These are phyloP conservation scores for Aspergillus ostianus DNA, from an alignment of 495 filamentous ascomycete species.

Conservation along the genomic window DNA sequence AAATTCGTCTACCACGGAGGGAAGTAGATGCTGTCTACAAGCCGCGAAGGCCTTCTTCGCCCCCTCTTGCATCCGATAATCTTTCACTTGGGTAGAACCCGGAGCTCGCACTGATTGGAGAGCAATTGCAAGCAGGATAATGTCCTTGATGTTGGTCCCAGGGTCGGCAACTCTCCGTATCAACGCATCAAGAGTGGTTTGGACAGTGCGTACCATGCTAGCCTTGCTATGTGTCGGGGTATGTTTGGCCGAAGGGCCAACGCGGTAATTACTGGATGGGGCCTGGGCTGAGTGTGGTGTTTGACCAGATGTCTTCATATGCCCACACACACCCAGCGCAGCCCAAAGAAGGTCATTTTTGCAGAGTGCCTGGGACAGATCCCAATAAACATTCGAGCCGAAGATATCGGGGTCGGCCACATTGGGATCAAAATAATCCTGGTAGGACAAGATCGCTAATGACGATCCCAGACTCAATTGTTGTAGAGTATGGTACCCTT, in stretches of 20 bases:
- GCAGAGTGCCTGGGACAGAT: constrained; percentile 24
- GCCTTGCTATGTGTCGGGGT: constrained; percentile 18
- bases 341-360: constrained; percentile 26
- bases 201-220: constrained; percentile 19
- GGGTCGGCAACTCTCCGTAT: constrained; percentile 20
- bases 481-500: constrained; percentile 15
- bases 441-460: constrained; percentile 23
- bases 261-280: neutral
- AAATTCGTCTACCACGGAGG: constrained; percentile 5
- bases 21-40: constrained; percentile 23
- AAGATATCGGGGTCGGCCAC: constrained; percentile 18
- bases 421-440: constrained; percentile 29
- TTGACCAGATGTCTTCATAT: constrained; percentile 13
- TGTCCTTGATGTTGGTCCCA: constrained; percentile 28
- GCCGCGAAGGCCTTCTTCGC: constrained; percentile 22
- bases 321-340: constrained; percentile 25
- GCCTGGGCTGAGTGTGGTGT: neutral
- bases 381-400: constrained; percentile 21
- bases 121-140: constrained; percentile 27
- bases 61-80: constrained; percentile 20
- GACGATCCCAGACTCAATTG: constrained; percentile 22
- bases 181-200: constrained; percentile 25
- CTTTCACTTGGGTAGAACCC: constrained; percentile 17
- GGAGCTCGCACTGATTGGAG: constrained; percentile 24
- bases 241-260: neutral